Conservation (phyloP, 2,329 filamentous ascomycete genomes). For the Madurella fahalii region DNA sequence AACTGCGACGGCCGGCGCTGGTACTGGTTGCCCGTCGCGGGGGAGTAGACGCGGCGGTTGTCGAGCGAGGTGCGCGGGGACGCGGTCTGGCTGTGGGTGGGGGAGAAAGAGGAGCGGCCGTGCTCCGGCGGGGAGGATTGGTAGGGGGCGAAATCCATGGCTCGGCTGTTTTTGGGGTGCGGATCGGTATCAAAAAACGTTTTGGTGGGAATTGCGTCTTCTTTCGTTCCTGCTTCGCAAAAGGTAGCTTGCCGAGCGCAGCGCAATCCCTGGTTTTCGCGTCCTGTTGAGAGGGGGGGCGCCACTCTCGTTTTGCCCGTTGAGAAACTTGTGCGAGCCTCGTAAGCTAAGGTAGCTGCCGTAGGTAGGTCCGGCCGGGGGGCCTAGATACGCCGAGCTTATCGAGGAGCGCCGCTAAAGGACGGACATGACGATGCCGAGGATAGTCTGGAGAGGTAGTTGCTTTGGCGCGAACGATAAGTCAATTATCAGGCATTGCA, state of each 20-base stretch:
- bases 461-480: background rate
- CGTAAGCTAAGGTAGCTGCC: background rate
- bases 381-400: constrained; percentile 3
- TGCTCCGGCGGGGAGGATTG: constrained; percentile 88
- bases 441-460: background rate
- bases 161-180: background rate
- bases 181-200: too few relatives aligned
- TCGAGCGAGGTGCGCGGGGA: constrained; percentile 58
- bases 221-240: background rate
- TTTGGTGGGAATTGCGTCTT: background rate
- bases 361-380: constrained; percentile 1
- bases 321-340: background rate
- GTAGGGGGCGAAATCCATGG: constrained; percentile 94
- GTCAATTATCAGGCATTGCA: background rate
- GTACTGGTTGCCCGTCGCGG: constrained; percentile 26
- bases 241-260: too few relatives aligned
- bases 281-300: too few relatives aligned
- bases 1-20: constrained; percentile 36
- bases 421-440: background rate
- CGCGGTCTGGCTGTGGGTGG: constrained; percentile 46
- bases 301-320: background rate
- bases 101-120: constrained; percentile 75
- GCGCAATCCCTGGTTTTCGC: too few relatives aligned
- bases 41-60: constrained; percentile 52
- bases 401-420: constrained; percentile 11